Conservation (phyloP, 2,329 filamentous ascomycete genomes). For the Lasiodiplodia citricola region DNA sequence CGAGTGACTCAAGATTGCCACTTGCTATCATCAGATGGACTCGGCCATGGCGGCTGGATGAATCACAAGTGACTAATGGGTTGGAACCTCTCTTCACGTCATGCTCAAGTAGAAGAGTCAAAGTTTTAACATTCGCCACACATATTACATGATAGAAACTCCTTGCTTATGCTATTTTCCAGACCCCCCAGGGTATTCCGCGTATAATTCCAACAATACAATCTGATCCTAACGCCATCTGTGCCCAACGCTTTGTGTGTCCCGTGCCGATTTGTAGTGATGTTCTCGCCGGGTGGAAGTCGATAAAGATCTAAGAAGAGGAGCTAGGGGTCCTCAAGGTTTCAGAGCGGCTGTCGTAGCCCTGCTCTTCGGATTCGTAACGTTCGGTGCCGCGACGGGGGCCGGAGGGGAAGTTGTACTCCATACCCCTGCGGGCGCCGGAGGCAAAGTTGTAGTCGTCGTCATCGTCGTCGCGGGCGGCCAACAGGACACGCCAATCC, state of each 20-base stretch:
- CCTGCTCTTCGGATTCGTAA: neutral
- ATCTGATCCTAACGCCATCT: neutral
- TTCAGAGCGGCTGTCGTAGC: neutral
- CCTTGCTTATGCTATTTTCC: neutral
- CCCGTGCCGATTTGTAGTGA: neutral
- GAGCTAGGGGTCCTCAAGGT: neutral
- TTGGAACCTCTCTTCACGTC: neutral
- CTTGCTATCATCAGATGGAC: neutral
- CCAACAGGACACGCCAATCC: slow-evolving; percentile 32
- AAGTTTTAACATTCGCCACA: neutral
- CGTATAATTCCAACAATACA: neutral
- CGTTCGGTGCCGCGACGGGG: slow-evolving; percentile 27
- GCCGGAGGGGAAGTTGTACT: slow-evolving; percentile 40
- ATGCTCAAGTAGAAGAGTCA: neutral
- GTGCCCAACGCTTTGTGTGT: neutral
- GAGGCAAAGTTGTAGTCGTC: slow-evolving; percentile 45
- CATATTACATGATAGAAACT: neutral
- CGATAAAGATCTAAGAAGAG: neutral
- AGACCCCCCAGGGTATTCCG: slow-evolving; percentile 1
- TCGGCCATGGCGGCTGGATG: neutral
- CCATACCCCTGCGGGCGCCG: slow-evolving; percentile 27
- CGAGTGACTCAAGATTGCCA: neutral
- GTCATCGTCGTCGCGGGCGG: slow-evolving; percentile 39
- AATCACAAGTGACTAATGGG: neutral
- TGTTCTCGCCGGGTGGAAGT: neutral